A percentile compares a stretch with the other conserved stretches of the same genome.
phyloP scores from a whole-genome alignment of 1,284 basidiomycete species.

The Gomphus sp. region DNA sequence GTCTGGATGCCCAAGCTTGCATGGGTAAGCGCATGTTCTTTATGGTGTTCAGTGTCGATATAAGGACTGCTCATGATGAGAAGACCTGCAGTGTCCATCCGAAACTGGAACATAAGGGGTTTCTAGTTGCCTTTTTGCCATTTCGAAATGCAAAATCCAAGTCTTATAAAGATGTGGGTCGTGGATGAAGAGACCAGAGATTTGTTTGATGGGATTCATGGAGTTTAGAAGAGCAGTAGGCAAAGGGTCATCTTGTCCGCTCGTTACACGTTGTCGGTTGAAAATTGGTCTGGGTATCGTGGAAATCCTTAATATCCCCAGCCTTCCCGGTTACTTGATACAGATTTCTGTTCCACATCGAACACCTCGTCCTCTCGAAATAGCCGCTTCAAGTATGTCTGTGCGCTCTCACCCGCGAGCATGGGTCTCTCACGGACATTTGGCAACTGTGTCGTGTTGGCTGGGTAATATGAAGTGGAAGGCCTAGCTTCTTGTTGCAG shows the following conservation, averaged over 20 bases:
- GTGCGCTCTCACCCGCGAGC: too few relatives aligned
- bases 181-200: neutral
- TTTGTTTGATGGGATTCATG: constrained; percentile 5
- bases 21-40: constrained; percentile 22
- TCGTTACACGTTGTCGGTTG: too few relatives aligned
- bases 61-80: constrained; percentile 15
- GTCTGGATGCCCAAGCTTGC: constrained; percentile 53
- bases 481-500: neutral
- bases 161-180: constrained; percentile 1
- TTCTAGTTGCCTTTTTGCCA: constrained; percentile 20
- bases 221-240: neutral
- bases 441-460: neutral
- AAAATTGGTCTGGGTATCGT: too few relatives aligned
- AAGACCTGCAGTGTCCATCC: constrained; percentile 51
- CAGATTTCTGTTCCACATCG: too few relatives aligned
- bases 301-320: too few relatives aligned
- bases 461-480: neutral
- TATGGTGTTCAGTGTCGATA: constrained; percentile 13
- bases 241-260: neutral
- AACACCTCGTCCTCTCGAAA: too few relatives aligned
- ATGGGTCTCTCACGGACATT: too few relatives aligned
- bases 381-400: too few relatives aligned
- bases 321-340: too few relatives aligned
- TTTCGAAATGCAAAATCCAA: neutral
- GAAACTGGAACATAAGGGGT: constrained; percentile 58